Conservation (phyloP, 345 rosid species). For the Melaleuca alternifolia region DNA sequence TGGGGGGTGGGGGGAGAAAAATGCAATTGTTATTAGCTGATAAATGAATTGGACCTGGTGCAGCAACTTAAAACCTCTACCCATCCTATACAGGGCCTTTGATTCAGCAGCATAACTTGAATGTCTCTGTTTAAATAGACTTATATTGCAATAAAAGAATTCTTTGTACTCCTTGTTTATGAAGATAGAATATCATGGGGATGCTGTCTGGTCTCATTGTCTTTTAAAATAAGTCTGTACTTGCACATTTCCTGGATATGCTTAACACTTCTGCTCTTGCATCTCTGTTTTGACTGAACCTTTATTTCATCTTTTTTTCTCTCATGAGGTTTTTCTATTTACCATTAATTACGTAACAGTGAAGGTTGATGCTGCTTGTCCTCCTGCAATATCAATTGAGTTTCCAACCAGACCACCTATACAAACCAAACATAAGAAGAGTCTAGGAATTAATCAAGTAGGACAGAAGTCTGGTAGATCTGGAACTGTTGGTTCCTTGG, state of each 20-base stretch:
- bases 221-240: not conserved
- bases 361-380: not conserved
- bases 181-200: not conserved
- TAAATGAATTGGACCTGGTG: not conserved
- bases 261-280: not conserved
- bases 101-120: not conserved
- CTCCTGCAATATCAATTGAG: not conserved
- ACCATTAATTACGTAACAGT: not conserved
- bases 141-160: not conserved
- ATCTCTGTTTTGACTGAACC: not conserved
- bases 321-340: not conserved
- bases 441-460: conserved; percentile 28
- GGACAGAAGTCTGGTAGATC: conserved; percentile 21
- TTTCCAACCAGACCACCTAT: not conserved
- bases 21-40: not conserved
- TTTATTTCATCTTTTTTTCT: not conserved
- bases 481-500: conserved; percentile 28
- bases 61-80: not conserved
- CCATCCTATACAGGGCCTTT: not conserved
- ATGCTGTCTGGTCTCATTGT: not conserved
- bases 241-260: not conserved
- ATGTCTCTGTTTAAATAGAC: not conserved
- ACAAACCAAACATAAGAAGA: conserved; percentile 8
- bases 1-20: not conserved
- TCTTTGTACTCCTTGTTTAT: not conserved